A percentile compares a stretch with the other conserved stretches of the same genome.
These are phyloP conservation scores for Cymbopogon citratus DNA, from an alignment of 176 grass and related monocot species.

Conservation along the genomic window DNA sequence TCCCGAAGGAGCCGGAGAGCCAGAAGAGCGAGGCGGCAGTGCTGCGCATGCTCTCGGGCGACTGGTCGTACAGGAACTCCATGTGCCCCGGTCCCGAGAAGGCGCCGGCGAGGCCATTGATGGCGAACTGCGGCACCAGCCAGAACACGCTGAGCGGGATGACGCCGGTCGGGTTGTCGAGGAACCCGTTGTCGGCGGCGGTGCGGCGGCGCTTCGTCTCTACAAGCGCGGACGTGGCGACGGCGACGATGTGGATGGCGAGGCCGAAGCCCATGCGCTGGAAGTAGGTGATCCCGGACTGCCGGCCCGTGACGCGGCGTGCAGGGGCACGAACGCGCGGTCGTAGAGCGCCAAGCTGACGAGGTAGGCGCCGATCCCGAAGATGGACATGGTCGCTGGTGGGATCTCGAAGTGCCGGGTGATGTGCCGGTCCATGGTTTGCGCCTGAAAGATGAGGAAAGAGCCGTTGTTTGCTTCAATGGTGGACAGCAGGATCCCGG, in stretches of 20 bases:
- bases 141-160: slow-evolving; percentile 69
- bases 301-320: slow-evolving; percentile 46
- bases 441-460: slow-evolving; percentile 55
- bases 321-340: slow-evolving; percentile 55
- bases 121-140: slow-evolving; percentile 68
- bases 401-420: slow-evolving; percentile 44
- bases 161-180: slow-evolving; percentile 13
- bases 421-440: slow-evolving; percentile 65
- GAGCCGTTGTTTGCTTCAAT: slow-evolving; percentile 35
- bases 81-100: slow-evolving; percentile 60
- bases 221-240: slow-evolving; percentile 51
- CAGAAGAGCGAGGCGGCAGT: slow-evolving; percentile 65
- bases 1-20: slow-evolving; percentile 54
- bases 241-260: slow-evolving; percentile 38
- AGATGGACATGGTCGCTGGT: slow-evolving; percentile 58
- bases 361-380: slow-evolving; percentile 38
- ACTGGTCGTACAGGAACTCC: slow-evolving; percentile 84
- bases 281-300: slow-evolving; percentile 60
- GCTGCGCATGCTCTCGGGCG: slow-evolving; percentile 90
- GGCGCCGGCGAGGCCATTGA: slow-evolving; percentile 57
- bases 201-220: slow-evolving; percentile 43
- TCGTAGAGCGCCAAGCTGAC: slow-evolving; percentile 52
- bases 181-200: slow-evolving; percentile 41
- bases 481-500: slow-evolving; percentile 37
- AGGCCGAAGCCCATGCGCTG: slow-evolving; percentile 73